Evolutionary conservation across 208 protist species (phyloP), one percentile per base, ranked within the genome.

Genomic region (Trypanosoma lewisi): DNA sequence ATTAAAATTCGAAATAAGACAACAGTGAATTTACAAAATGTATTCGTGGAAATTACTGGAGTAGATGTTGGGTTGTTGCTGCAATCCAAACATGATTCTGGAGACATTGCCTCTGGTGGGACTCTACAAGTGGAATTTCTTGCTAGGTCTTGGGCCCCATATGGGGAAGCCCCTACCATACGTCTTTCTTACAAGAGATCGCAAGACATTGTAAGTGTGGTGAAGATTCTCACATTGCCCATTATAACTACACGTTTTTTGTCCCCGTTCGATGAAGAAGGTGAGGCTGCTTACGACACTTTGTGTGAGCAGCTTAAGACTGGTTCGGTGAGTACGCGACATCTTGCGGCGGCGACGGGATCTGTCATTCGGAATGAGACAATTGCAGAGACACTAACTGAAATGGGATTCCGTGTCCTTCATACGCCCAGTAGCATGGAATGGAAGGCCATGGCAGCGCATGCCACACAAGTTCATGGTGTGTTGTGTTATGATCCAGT

Each of bases 171-270:
- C n/a, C 88, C 88, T 16, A 82, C 69, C n/a, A 50, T 91, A 44
- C 78, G 78, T 21, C 56, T 94, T 34, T 70, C 57, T 51, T 89
- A 91, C 73, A 77, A 28, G 16, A 28, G 36, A 36, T 11, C 42
- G 16, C 30, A 21, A 11, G 67, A 57, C 17, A 30, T 58, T 14
- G 47, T 34, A 2, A n/a, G 49, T 16, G 48, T 64, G 54, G 74
- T 77, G 14, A 75, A 85, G 50, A 57, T 82, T 33, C 57, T 95
- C 1, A 78, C 75, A 4, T 67, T 95, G 19, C 88, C 88, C 3
- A 77, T 92, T 51, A 67, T 73, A 6, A 60, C 81, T 5, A 80
- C 79, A 2, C 71, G 73, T 14, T 95, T 95, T 63, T 73, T 89
- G 25, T 65, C 73, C 6, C 83, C 82, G 5, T 94, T 89, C 66